A percentile compares a stretch with the other conserved stretches of the same genome.
Evolutionary conservation across 257 asterid genomes (phyloP).

Genomic region (Echites panduratus): DNA sequence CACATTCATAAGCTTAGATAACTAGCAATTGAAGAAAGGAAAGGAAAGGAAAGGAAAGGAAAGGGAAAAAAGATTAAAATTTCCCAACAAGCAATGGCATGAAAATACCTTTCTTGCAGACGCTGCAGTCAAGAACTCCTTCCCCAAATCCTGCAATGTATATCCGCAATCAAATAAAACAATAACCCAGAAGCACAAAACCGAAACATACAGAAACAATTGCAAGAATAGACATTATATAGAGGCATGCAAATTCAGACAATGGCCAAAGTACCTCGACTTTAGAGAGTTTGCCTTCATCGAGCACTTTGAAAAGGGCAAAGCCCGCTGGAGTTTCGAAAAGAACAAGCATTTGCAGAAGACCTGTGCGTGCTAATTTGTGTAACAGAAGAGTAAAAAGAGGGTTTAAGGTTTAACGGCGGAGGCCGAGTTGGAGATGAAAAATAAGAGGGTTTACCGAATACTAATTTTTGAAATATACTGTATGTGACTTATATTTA

Average conservation of each 20-base stretch:
- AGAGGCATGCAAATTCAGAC: not conserved
- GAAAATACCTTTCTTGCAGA: conserved; percentile 69
- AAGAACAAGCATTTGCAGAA: conserved; percentile 31
- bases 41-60: not conserved
- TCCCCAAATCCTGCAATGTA: conserved; percentile 57
- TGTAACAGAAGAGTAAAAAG: not conserved
- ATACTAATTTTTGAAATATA: not conserved
- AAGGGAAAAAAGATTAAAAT: not conserved
- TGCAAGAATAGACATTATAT: not conserved
- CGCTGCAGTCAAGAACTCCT: conserved; percentile 57
- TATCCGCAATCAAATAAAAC: not conserved
- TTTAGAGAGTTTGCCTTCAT: conserved; percentile 55
- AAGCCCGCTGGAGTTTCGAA: conserved; percentile 60
- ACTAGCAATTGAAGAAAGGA: not conserved
- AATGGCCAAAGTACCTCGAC: conserved; percentile 32
- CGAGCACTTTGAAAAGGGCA: conserved; percentile 54
- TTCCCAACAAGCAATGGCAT: not conserved
- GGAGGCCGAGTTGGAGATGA: not conserved
- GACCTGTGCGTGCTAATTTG: not conserved
- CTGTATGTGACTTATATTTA: no score
- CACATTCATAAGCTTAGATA: not conserved
- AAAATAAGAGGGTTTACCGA: not conserved
- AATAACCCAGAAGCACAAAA: not conserved
- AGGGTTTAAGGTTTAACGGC: conserved; percentile 11
- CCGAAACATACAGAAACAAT: not conserved